A percentile compares a stretch with the other conserved stretches of the same genome.
Evolutionary conservation across 2,329 filamentous ascomycete species (phyloP).

Genomic region (Cadophora gregata): DNA sequence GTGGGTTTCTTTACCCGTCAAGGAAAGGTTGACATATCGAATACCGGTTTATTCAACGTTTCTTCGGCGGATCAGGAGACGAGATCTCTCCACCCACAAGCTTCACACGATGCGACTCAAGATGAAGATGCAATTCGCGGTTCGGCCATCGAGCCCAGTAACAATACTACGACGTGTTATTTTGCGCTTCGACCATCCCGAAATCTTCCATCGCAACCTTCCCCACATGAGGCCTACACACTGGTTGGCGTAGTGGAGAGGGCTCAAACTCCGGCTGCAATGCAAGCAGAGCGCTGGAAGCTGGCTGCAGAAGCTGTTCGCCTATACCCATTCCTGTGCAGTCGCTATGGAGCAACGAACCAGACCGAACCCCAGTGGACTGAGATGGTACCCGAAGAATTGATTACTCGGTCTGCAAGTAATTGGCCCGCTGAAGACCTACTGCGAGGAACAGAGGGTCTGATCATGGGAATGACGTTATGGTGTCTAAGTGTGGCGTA

Average conservation of each 20-base stretch:
- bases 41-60: background rate
- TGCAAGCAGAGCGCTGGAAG: background rate
- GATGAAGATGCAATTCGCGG: background rate
- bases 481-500: slow-evolving; percentile 27
- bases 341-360: too few species aligned
- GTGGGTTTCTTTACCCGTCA: background rate
- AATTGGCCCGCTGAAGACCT: slow-evolving; percentile 26
- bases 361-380: background rate
- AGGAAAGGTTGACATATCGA: background rate
- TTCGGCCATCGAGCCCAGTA: too few species aligned
- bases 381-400: background rate
- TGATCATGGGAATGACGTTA: slow-evolving; percentile 24
- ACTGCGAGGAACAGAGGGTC: slow-evolving; percentile 23
- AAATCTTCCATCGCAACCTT: background rate
- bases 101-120: background rate
- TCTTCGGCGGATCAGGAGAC: background rate
- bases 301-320: slow-evolving; percentile 1
- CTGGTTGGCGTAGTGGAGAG: background rate
- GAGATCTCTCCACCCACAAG: background rate
- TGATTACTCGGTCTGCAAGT: background rate
- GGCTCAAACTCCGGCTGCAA: background rate
- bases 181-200: background rate
- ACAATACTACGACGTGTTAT: background rate
- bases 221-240: background rate
- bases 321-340: background rate